Conservation (phyloP, 2,329 filamentous ascomycete genomes). For the Fusarium gaditjirri region DNA sequence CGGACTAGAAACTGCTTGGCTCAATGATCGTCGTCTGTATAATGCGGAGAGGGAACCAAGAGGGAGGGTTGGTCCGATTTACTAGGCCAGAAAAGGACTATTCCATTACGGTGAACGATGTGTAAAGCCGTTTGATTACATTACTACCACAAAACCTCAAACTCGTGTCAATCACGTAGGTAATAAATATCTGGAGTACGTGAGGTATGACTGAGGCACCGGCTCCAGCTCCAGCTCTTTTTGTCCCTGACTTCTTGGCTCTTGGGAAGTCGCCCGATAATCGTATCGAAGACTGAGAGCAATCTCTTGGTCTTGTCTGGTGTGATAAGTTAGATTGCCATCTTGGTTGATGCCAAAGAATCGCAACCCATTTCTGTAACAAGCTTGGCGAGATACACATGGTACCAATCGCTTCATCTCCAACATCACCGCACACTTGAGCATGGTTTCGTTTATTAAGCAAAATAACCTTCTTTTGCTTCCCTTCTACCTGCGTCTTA, state of each 20-base stretch:
- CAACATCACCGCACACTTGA: not conserved
- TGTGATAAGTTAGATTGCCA: not conserved
- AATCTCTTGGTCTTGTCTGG: not conserved
- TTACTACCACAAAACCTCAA: slow-evolving; percentile 27
- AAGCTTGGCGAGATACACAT: slow-evolving; percentile 19
- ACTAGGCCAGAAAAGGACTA: slow-evolving; percentile 16
- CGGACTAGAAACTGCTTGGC: slow-evolving; percentile 15
- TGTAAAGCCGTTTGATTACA: slow-evolving; percentile 36
- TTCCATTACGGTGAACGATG: slow-evolving; percentile 34
- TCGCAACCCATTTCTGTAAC: slow-evolving; percentile 18
- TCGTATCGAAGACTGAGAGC: not conserved
- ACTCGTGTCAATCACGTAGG: not conserved
- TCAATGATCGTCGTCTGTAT: slow-evolving; percentile 22
- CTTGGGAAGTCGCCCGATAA: slow-evolving; percentile 8
- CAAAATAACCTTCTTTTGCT: slow-evolving; percentile 10
- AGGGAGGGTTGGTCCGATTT: slow-evolving; percentile 8
- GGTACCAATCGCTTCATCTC: not conserved
- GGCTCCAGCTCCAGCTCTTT: slow-evolving; percentile 5
- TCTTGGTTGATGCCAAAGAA: not conserved
- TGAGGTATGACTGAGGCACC: slow-evolving; percentile 30
- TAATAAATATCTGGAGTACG: slow-evolving; percentile 17
- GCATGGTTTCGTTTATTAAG: not conserved
- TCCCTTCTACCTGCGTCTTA: not conserved
- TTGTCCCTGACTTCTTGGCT: not conserved
- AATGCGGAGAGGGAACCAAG: slow-evolving; percentile 26